Conservation (phyloP, 2,329 filamentous ascomycete species). For the Calonectria fujianensis region DNA sequence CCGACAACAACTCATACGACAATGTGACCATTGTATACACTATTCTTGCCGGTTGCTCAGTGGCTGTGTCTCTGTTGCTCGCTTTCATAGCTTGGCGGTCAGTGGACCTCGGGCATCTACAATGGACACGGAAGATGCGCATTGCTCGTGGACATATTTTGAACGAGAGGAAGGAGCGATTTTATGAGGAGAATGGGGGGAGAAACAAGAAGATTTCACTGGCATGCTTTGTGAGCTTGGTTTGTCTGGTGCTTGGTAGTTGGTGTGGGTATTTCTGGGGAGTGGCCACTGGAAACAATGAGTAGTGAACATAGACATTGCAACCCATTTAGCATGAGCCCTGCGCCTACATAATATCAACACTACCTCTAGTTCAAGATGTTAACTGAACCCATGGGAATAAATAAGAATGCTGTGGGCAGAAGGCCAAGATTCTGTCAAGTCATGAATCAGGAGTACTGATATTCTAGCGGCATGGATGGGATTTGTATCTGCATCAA, state of each 20-base stretch:
- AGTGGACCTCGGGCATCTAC: constrained; percentile 67
- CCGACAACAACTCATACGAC: constrained; percentile 16
- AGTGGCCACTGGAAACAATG: constrained; percentile 71
- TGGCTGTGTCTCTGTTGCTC: not conserved
- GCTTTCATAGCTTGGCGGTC: constrained; percentile 3
- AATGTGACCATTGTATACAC: not conserved
- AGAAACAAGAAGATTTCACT: constrained; percentile 64
- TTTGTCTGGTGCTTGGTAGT: constrained; percentile 68
- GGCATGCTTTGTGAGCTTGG: constrained; percentile 63
- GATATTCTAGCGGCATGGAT: not conserved
- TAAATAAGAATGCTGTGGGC: too few species aligned
- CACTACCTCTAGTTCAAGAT: too few species aligned
- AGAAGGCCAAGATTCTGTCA: not conserved
- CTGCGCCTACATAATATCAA: not conserved
- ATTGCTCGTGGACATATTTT: constrained; percentile 64
- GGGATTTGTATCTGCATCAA: not conserved
- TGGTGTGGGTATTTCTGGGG: constrained; percentile 77
- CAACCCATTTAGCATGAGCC: not conserved
- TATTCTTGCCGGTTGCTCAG: not conserved
- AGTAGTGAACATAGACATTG: constrained; percentile 7
- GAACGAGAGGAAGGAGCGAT: constrained; percentile 63
- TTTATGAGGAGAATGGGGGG: constrained; percentile 59
- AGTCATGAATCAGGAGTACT: not conserved
- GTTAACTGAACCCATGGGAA: too few species aligned
- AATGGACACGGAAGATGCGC: constrained; percentile 75